phyloP scores from a whole-genome alignment of 2,329 filamentous ascomycete species.

The Exophiala mesophila region DNA sequence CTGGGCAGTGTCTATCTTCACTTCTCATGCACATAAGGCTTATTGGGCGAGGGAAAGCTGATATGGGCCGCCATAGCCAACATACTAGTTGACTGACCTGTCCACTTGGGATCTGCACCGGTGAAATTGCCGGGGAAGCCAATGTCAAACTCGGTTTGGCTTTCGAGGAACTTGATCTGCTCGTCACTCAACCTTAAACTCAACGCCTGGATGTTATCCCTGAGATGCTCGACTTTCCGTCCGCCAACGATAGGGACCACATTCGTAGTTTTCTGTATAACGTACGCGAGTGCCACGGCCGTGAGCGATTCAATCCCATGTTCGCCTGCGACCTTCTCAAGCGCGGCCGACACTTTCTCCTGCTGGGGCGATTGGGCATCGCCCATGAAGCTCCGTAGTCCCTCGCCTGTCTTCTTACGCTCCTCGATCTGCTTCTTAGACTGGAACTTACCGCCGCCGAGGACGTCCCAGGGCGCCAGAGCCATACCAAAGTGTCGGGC shows the following conservation, averaged over 20 bases:
- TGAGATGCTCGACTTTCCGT: constrained; percentile 49
- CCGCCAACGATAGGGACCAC: constrained; percentile 53
- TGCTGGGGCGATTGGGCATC: constrained; percentile 13
- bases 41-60: background rate
- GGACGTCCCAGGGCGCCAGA: constrained; percentile 50
- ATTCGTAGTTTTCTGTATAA: constrained; percentile 47
- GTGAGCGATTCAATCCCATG: constrained; percentile 25
- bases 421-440: constrained; percentile 34
- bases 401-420: constrained; percentile 24
- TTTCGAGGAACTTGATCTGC: constrained; percentile 53
- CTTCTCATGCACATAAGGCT: background rate
- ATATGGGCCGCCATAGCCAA: constrained; percentile 8
- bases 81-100: constrained; percentile 4
- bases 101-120: constrained; percentile 6
- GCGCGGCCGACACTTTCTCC: constrained; percentile 18
- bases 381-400: constrained; percentile 42
- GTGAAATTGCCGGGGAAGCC: constrained; percentile 50
- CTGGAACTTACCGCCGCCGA: constrained; percentile 51
- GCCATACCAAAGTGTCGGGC: constrained; percentile 57
- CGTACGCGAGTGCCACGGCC: constrained; percentile 45
- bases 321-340: constrained; percentile 21
- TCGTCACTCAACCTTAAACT: constrained; percentile 46
- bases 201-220: constrained; percentile 55
- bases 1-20: too few relatives aligned
- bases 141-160: constrained; percentile 48